phyloP scores from a whole-genome alignment of 192 early-diverging fungal species.

The Backusella liffmaniae region DNA sequence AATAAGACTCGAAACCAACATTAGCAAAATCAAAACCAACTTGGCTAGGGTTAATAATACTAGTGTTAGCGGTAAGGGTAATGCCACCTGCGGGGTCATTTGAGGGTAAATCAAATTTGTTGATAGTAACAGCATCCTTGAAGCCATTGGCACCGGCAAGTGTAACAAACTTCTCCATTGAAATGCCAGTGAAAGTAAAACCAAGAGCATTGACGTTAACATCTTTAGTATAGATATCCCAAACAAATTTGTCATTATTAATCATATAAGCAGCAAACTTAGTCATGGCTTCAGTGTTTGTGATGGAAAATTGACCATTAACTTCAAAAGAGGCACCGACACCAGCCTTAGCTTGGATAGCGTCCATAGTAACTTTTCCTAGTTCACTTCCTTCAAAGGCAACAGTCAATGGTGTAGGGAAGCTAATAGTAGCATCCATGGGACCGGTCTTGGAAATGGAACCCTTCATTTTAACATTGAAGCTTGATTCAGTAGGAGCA shows the following conservation, averaged over 20 bases:
- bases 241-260: slow-evolving; percentile 40
- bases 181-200: slow-evolving; percentile 43
- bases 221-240: slow-evolving; percentile 42
- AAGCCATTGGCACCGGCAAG: slow-evolving; percentile 46
- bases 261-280: slow-evolving; percentile 51
- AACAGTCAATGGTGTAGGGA: slow-evolving; percentile 40
- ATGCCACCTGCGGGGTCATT: slow-evolving; percentile 62
- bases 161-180: slow-evolving; percentile 47
- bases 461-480: slow-evolving; percentile 46
- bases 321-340: slow-evolving; percentile 42
- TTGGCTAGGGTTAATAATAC: slow-evolving; percentile 58
- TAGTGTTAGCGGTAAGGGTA: slow-evolving; percentile 59
- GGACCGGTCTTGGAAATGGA: slow-evolving; percentile 45
- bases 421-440: slow-evolving; percentile 42
- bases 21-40: slow-evolving; percentile 50
- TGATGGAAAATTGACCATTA: slow-evolving; percentile 38
- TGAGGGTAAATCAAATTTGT: slow-evolving; percentile 47
- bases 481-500: slow-evolving; percentile 34
- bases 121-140: slow-evolving; percentile 30
- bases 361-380: slow-evolving; percentile 45
- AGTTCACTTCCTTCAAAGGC: slow-evolving; percentile 32
- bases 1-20: slow-evolving; percentile 47
- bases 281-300: slow-evolving; percentile 42
- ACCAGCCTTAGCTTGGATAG: slow-evolving; percentile 38
- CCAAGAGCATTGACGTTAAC: slow-evolving; percentile 51